phyloP scores from a whole-genome alignment of 177 flowering plant genomes.

The Vitis hybrid region DNA sequence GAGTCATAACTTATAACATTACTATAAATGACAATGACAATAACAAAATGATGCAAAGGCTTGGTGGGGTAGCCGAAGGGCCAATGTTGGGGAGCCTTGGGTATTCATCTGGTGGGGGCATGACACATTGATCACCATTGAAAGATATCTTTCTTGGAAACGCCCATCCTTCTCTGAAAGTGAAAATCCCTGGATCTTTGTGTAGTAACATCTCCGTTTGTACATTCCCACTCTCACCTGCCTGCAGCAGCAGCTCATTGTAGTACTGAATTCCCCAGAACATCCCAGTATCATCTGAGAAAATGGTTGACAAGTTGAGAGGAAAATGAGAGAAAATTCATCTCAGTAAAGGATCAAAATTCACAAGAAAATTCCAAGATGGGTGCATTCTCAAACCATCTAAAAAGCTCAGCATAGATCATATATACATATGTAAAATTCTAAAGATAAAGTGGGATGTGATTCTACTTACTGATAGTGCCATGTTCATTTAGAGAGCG shows the following conservation, averaged over 20 bases:
- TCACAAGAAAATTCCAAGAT: too few relatives aligned
- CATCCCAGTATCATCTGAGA: constrained; percentile 77
- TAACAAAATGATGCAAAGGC: background rate
- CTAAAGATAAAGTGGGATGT: too few relatives aligned
- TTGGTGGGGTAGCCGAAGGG: background rate
- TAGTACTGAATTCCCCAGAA: constrained; percentile 70
- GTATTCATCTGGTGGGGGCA: constrained; percentile 73
- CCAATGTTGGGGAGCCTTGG: constrained; percentile 65
- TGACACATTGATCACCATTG: constrained; percentile 74
- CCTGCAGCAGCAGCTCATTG: constrained; percentile 70
- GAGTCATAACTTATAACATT: background rate
- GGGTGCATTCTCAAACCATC: too few relatives aligned
- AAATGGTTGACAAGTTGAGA: background rate
- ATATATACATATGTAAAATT: too few relatives aligned
- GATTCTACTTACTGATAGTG: constrained; percentile 36
- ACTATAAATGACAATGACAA: constrained; percentile 10
- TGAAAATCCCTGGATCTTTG: constrained; percentile 58
- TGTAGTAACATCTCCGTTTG: constrained; percentile 65
- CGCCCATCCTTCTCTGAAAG: constrained; percentile 69
- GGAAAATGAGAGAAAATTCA: too few relatives aligned
- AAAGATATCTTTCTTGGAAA: constrained; percentile 55
- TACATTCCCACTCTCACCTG: constrained; percentile 60
- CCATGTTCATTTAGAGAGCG: constrained; percentile 17
- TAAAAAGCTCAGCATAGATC: too few relatives aligned
- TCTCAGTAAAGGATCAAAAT: too few relatives aligned